Evolutionary conservation across 2,329 filamentous ascomycete genomes (phyloP).

Genomic region (Helotiales sp.): DNA sequence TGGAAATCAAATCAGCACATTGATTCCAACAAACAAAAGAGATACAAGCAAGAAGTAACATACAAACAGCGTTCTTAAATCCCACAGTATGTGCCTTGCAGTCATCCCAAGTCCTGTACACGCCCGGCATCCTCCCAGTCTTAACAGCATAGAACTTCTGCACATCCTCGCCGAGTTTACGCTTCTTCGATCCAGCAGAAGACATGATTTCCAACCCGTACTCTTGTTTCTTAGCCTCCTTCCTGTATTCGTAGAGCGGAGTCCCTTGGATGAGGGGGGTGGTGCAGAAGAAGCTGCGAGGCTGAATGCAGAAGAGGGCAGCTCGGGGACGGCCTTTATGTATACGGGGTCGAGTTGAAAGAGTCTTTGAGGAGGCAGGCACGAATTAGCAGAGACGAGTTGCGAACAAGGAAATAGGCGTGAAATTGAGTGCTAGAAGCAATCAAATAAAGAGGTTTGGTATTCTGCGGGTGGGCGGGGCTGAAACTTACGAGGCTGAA

Average conservation of each 20-base stretch:
- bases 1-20: background rate
- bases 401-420: background rate
- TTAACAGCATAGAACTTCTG: slow-evolving; percentile 69
- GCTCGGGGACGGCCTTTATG: background rate
- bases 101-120: slow-evolving; percentile 66
- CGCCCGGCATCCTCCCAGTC: slow-evolving; percentile 59
- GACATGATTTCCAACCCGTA: slow-evolving; percentile 14
- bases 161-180: slow-evolving; percentile 33
- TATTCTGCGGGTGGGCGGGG: slow-evolving; percentile 14
- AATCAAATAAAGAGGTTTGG: slow-evolving; percentile 10
- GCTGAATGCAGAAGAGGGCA: background rate
- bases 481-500: slow-evolving; percentile 27
- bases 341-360: slow-evolving; percentile 4
- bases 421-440: background rate
- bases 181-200: slow-evolving; percentile 34
- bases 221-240: slow-evolving; percentile 6
- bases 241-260: slow-evolving; percentile 4
- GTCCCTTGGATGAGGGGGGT: slow-evolving; percentile 1
- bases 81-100: slow-evolving; percentile 65
- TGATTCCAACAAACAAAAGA: background rate
- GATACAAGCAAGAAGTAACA: slow-evolving; percentile 44
- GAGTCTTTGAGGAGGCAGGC: slow-evolving; percentile 14
- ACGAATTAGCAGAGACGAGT: slow-evolving; percentile 7
- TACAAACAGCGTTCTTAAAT: slow-evolving; percentile 70
- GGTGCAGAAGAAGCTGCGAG: slow-evolving; percentile 9